A percentile compares a stretch with the other conserved stretches of the same genome.
Evolutionary conservation across 768 basidiomycete genomes (phyloP).

Genomic region (Termitomyces sp.): DNA sequence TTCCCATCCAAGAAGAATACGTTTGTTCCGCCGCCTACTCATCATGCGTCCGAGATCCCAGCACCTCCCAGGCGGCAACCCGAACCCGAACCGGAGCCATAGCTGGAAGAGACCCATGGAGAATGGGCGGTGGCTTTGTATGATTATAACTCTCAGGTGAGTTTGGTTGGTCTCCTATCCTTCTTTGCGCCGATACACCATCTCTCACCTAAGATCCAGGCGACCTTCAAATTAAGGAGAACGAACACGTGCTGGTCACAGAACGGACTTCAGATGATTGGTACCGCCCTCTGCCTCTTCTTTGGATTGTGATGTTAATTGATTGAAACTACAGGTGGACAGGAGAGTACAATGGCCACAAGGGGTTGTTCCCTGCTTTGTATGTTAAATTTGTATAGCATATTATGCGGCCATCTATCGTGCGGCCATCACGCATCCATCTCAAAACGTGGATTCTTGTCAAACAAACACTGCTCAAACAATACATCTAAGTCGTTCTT

Average conservation of each 20-base stretch:
- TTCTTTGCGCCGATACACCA: not conserved
- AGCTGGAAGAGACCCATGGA: conserved; percentile 35
- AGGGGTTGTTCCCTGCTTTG: conserved; percentile 61
- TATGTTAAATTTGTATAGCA: conserved; percentile 56
- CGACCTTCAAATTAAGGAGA: conserved; percentile 56
- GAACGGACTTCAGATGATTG: conserved; percentile 73
- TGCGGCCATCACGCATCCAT: not conserved
- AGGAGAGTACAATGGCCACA: conserved; percentile 52
- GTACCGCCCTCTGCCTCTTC: conserved; percentile 28
- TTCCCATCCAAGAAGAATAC: conserved; percentile 36
- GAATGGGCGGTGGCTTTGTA: conserved; percentile 80
- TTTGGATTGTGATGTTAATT: not conserved
- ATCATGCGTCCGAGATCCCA: conserved; percentile 12
- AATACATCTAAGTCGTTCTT: too few species aligned
- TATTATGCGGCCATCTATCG: not conserved
- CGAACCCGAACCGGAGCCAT: conserved; percentile 25
- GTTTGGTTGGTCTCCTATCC: not conserved
- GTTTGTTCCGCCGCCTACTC: conserved; percentile 16
- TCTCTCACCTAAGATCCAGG: conserved; percentile 48
- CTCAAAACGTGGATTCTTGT: not conserved
- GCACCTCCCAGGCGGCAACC: conserved; percentile 22
- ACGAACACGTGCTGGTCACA: conserved; percentile 54
- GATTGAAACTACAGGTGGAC: conserved; percentile 48
- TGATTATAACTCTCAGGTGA: conserved; percentile 63
- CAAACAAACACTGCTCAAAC: not conserved